A percentile compares a stretch with the other conserved stretches of the same genome.
These are phyloP conservation scores for Pugionium cornutum DNA, from an alignment of 345 rosid species.

Conservation along the genomic window DNA sequence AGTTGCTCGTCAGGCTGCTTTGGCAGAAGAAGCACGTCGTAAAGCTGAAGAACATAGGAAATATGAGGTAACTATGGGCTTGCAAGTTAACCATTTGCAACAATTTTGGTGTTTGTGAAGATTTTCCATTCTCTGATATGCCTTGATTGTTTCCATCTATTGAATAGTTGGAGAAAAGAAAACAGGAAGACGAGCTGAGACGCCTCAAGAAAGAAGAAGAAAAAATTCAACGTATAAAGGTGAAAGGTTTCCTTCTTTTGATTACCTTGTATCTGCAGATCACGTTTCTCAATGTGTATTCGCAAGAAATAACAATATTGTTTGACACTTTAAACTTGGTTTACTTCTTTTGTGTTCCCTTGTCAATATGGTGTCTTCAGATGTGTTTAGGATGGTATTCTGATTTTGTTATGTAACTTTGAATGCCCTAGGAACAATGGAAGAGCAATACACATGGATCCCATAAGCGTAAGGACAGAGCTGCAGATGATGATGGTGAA, in stretches of 20 bases:
- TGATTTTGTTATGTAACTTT: conserved; percentile 18
- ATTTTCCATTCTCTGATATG: too few species aligned
- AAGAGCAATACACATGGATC: conserved; percentile 69
- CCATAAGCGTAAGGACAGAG: conserved; percentile 72
- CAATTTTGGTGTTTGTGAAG: background rate
- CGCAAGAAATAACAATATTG: too few species aligned
- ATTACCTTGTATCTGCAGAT: background rate
- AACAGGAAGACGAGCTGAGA: conserved; percentile 87
- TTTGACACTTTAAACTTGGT: too few species aligned
- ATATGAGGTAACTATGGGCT: conserved; percentile 57
- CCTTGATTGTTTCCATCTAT: conserved; percentile 4
- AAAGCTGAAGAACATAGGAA: conserved; percentile 97
- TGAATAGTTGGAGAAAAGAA: conserved; percentile 85
- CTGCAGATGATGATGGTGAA: conserved; percentile 75
- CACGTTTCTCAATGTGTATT: too few species aligned
- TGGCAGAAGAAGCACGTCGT: conserved; percentile 98
- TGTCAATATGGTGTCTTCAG: background rate
- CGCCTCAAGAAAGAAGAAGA: conserved; percentile 89
- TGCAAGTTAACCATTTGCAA: background rate
- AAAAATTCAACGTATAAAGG: conserved; percentile 85
- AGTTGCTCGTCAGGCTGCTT: conserved; percentile 90
- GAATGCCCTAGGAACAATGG: conserved; percentile 82
- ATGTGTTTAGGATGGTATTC: conserved; percentile 9
- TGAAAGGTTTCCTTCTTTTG: conserved; percentile 34
- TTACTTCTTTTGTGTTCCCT: too few species aligned